phyloP scores from a whole-genome alignment of 2,329 filamentous ascomycete species.

The Colletotrichum siamense region DNA sequence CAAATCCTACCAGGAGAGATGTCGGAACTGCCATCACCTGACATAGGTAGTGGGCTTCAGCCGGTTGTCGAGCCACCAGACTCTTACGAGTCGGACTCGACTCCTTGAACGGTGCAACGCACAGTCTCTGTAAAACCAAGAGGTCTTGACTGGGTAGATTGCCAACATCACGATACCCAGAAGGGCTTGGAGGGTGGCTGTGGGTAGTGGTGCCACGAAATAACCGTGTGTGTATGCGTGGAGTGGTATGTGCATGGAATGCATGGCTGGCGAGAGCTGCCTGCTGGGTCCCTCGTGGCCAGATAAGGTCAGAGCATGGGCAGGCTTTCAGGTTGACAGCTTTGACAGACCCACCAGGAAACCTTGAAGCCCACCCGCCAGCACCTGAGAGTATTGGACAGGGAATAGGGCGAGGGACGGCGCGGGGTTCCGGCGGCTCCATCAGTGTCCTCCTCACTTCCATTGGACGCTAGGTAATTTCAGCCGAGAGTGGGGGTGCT shows the following conservation, averaged over 20 bases:
- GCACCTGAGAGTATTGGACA: neutral
- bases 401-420: neutral
- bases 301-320: neutral
- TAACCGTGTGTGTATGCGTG: neutral
- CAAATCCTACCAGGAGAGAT: conserved; percentile 41
- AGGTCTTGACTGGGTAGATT: neutral
- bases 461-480: neutral
- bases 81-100: conserved; percentile 15
- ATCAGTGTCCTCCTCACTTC: neutral
- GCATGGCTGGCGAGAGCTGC: neutral
- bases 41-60: conserved; percentile 27
- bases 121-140: neutral
- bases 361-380: neutral
- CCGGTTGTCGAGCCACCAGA: conserved; percentile 34
- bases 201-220: conserved; percentile 4
- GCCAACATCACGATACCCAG: neutral
- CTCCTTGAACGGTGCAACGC: neutral
- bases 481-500: neutral
- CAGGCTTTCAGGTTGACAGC: conserved; percentile 1
- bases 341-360: conserved; percentile 8
- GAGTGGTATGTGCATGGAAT: neutral
- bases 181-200: neutral
- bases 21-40: conserved; percentile 22
- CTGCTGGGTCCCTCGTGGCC: neutral
- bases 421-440: conserved; percentile 9